Percentiles rank a stretch among this genome's conserved stretches.
Conservation (phyloP, 768 basidiomycete genomes). For the Mycena vitilis region DNA sequence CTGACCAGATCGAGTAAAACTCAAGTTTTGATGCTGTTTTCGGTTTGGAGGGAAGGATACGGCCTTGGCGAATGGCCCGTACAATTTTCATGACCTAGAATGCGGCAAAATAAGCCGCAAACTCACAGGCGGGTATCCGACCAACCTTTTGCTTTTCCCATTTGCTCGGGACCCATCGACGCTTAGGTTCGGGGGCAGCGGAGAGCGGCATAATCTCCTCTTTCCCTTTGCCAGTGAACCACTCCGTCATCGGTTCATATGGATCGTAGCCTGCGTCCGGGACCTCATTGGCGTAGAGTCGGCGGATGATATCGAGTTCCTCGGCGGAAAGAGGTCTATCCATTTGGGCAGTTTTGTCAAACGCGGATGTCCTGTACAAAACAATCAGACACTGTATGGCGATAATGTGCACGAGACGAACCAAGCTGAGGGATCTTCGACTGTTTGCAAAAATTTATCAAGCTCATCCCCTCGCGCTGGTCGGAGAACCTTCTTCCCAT, state of each 20-base stretch:
- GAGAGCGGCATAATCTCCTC: conserved; percentile 95
- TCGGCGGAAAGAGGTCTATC: conserved; percentile 89
- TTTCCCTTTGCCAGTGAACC: conserved; percentile 97
- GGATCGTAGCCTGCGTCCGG: conserved; percentile 93
- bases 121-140: background rate
- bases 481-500: conserved; percentile 93
- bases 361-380: conserved; percentile 82
- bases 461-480: conserved; percentile 96
- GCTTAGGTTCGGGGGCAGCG: conserved; percentile 93
- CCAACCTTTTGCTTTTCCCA: conserved; percentile 99
- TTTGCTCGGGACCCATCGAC: conserved; percentile 96
- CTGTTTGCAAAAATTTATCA: conserved; percentile 94
- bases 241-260: conserved; percentile 93
- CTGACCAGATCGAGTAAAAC: conserved; percentile 92
- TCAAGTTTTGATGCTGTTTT: conserved; percentile 74
- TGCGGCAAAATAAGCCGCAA: conserved; percentile 1
- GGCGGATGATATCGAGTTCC: conserved; percentile 94
- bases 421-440: conserved; percentile 94
- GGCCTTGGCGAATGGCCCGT: conserved; percentile 95
- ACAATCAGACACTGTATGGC: conserved; percentile 9
- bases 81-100: conserved; percentile 99
- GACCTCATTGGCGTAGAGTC: conserved; percentile 91
- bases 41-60: conserved; percentile 91
- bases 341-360: conserved; percentile 87
- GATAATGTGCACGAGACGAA: conserved; percentile 47